These are phyloP conservation scores for Wakefieldia striispora DNA, from an alignment of 768 basidiomycete species.

Conservation along the genomic window DNA sequence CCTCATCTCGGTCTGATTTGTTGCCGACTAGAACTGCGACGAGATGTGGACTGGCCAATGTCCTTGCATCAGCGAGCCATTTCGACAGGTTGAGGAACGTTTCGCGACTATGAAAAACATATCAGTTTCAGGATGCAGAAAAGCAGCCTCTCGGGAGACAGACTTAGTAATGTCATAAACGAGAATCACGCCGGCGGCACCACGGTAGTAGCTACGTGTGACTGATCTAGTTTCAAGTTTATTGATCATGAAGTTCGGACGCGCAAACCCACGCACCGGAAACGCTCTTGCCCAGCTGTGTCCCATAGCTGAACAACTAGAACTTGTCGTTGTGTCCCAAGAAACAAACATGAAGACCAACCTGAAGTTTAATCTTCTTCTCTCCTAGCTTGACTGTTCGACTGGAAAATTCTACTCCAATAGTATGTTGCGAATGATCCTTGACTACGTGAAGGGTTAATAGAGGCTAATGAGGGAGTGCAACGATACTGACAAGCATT, in stretches of 20 bases:
- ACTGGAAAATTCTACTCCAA: conserved; percentile 97
- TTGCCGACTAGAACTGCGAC: conserved; percentile 92
- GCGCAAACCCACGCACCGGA: conserved; percentile 52
- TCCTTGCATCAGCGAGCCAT: conserved; percentile 93
- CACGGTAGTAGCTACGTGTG: conserved; percentile 94
- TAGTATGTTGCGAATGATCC: conserved; percentile 95
- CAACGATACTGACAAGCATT: conserved; percentile 74
- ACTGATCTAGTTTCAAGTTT: conserved; percentile 58
- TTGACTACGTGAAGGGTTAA: conserved; percentile 63
- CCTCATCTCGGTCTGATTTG: conserved; percentile 93
- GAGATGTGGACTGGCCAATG: conserved; percentile 88
- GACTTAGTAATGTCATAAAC: conserved; percentile 94
- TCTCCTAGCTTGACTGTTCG: conserved; percentile 90
- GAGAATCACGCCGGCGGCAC: conserved; percentile 87
- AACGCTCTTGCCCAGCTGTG: conserved; percentile 95
- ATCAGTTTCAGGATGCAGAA: conserved; percentile 1
- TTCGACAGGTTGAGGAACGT: conserved; percentile 80
- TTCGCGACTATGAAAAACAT: conserved; percentile 59
- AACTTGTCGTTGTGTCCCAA: conserved; percentile 10
- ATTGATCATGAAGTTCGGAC: conserved; percentile 8
- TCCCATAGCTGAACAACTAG: conserved; percentile 78
- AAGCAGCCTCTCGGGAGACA: conserved; percentile 15
- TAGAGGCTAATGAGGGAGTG: background rate
- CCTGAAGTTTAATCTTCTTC: conserved; percentile 94
- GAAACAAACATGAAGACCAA: conserved; percentile 33